Evolutionary conservation across 192 early-diverging fungal genomes (phyloP), one percentile per base, ranked within the genome.

Genomic region (Podila minutissima): DNA sequence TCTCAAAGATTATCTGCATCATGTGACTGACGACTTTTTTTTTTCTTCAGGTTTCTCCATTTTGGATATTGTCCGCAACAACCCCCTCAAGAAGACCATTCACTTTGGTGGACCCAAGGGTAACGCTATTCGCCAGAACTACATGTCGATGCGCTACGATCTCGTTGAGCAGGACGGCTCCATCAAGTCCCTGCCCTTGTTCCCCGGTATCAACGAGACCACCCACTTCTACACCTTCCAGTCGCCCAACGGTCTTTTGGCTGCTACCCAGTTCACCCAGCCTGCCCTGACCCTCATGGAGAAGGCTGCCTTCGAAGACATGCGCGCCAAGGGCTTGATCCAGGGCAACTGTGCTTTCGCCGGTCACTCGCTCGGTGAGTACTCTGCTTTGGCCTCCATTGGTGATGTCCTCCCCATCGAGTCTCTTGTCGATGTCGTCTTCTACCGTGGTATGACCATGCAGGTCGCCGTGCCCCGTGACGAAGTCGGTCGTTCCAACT

Each of bases 371-470:
- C 89, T 98, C 64, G 97, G 97, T 85, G 97, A 98, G 74, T 97
- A 97, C 79, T 95, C 96, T 75, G 96, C 94, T 24, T 85, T 97
- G 48, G 92, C 95, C 24, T 88, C 97, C 41, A 92, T 98, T 63
- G 96, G 94, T 71, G 92, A 94, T 70, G 94, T 97, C 0, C 81
- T 98, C 32, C 89, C 93, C 20, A 88, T 96, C 64, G 94, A 97
- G 76, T 88, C 92, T 26, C 79, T 97, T 12, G 91, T 96, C 50
- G 96, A 97, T 71, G 92, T 98, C 26, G 94, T 95, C 26, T 97
- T 98, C 86, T 95, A 96, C 88, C 94, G 97, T 79, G 97, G 97
- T 74, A 95, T 96, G 94, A 96, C 96, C n/a, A 97, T 98, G 97
- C 97, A 97, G 88, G 86, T 93, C 49, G 94, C 95, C 22, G 97